Evolutionary conservation across 2,329 filamentous ascomycete species (phyloP).

Genomic region (Alternaria gaisen): DNA sequence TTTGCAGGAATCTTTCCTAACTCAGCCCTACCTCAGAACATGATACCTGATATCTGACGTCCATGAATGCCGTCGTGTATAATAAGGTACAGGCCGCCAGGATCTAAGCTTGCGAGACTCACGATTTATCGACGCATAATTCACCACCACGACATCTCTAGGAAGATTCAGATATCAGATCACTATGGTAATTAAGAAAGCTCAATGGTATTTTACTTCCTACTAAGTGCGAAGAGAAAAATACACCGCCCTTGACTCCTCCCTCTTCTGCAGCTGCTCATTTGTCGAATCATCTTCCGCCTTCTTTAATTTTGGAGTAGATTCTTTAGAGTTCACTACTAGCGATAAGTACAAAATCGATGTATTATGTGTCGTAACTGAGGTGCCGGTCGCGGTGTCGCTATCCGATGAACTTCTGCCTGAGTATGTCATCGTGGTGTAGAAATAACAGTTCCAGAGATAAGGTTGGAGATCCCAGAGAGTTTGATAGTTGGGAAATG

Average conservation of each 20-base stretch:
- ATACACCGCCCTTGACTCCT: neutral
- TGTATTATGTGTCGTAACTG: neutral
- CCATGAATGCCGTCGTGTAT: neutral
- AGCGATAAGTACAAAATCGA: neutral
- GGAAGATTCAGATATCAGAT: rapidly evolving
- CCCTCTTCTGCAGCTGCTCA: rapidly evolving
- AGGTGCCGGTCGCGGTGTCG: neutral
- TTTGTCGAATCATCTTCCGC: neutral
- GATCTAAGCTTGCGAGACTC: neutral
- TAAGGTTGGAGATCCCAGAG: rapidly evolving
- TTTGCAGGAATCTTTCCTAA: rapidly evolving
- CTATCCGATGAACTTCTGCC: neutral
- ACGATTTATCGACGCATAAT: neutral
- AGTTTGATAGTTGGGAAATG: neutral
- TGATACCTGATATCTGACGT: neutral
- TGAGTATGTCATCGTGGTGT: neutral
- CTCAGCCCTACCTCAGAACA: neutral
- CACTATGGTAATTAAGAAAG: neutral
- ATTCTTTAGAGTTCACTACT: neutral
- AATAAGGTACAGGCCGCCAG: neutral
- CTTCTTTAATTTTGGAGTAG: neutral
- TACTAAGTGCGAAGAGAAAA: neutral
- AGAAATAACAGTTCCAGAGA: neutral
- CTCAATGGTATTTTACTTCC: neutral
- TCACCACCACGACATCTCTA: rapidly evolving